Base-by-base conservation (phyloP, 179 eudicot genomes). In the Silene noctiflora region DNA sequence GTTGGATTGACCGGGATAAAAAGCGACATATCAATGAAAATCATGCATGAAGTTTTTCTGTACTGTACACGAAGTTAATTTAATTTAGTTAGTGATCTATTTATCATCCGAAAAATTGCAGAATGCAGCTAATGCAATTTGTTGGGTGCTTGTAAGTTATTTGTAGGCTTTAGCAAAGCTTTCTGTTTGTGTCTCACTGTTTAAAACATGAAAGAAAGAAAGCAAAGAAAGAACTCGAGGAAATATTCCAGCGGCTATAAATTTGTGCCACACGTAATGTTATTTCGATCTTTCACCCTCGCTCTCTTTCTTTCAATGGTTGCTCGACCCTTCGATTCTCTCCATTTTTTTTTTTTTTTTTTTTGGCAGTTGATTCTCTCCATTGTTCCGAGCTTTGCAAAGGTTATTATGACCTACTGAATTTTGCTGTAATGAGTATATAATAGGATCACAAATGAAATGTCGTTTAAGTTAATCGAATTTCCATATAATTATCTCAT, bases 21-120 rank as follows among this genome's bases (percentile, higher is more conserved):
- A 39, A 39, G 46, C 19, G 88, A 86, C 89, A 87, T 62, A 60
- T 74, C 48, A 89, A 77, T 75, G 92, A 84, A 72, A 88, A 88
- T 78, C 90, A 88, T 79, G 86, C 79, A 61, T 86, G 85, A 88
- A 72, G 76, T 25, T 46, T 77, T 81, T 31, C 22, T 27, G 69
- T 75, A 42, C 68, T 77, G 74, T 11, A 51, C 46, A 33, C 68
- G 79, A 76, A 80, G 80, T 63, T 79, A 63, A 56, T 72, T 75
- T 79, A 77, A 20, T 75, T 76, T 77, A 73, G 25, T 77, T 75
- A 65, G 74, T 74, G 53, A 61, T 65, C 67, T 81, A 68, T 66
- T 48, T 69, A 78, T 69, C 69, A 14, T 69, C 69, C 64, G 75
- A 61, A 61, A 72, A 73, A 48, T 35, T 77, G 84, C 75, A 73